A percentile compares a stretch with the other conserved stretches of the same genome.
Conservation (phyloP, 2,329 filamentous ascomycete genomes). For the Pseudogymnoascus sp. region DNA sequence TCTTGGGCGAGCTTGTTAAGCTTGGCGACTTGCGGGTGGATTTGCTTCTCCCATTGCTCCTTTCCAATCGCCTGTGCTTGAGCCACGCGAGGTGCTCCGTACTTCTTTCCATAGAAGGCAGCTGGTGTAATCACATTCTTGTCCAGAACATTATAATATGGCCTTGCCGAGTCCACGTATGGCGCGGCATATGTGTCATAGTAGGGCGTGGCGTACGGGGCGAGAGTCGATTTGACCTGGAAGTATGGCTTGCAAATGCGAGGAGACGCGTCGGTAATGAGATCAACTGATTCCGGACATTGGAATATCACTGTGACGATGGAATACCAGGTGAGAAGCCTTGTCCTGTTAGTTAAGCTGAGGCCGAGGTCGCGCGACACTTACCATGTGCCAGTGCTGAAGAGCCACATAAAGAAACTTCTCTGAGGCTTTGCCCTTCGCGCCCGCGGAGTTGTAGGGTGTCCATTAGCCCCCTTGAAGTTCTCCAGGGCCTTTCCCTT, state of each 20-base stretch:
- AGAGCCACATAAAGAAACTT: constrained; percentile 24
- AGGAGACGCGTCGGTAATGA: constrained; percentile 62
- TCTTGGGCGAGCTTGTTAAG: constrained; percentile 52
- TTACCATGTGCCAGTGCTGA: constrained; percentile 49
- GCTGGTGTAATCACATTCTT: constrained; percentile 62
- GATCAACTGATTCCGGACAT: constrained; percentile 64
- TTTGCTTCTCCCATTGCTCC: constrained; percentile 68
- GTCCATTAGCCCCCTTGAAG: constrained; percentile 31
- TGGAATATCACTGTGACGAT: constrained; percentile 73
- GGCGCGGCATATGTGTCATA: constrained; percentile 78
- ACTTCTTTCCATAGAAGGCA: constrained; percentile 57
- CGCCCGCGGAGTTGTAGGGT: constrained; percentile 28
- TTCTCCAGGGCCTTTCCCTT: constrained; percentile 31
- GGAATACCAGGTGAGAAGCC: constrained; percentile 77
- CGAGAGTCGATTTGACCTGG: constrained; percentile 51
- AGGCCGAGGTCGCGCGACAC: constrained; percentile 13
- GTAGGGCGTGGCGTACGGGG: constrained; percentile 75
- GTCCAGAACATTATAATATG: constrained; percentile 61
- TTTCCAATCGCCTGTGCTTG: constrained; percentile 58
- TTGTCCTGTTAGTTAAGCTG: constrained; percentile 29
- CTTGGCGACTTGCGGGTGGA: constrained; percentile 65
- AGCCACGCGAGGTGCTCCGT: constrained; percentile 65
- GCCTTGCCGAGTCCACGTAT: constrained; percentile 67
- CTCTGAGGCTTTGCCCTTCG: constrained; percentile 17
- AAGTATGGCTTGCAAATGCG: constrained; percentile 79